Percentiles rank a stretch among this genome's conserved stretches.
Evolutionary conservation across 306 rosid genomes (phyloP).

Genomic region (Begonia loranthoides): DNA sequence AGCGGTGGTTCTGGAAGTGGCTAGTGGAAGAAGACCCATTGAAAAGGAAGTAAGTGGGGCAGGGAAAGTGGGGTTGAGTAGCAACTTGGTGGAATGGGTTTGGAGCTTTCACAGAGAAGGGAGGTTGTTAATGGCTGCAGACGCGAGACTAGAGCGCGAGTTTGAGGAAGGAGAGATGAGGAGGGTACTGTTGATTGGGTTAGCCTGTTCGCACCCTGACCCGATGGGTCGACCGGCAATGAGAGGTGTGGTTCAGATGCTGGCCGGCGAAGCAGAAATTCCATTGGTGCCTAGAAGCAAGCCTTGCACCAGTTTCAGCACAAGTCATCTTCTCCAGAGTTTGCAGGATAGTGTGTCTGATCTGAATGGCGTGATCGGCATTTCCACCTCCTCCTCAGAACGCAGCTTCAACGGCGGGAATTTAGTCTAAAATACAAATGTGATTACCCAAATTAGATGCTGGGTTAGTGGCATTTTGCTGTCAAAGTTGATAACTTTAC

Average conservation of each 20-base stretch:
- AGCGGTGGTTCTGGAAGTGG: constrained; percentile 92
- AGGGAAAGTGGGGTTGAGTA: constrained; percentile 35
- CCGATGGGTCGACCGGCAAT: constrained; percentile 59
- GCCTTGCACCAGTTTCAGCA: constrained; percentile 56
- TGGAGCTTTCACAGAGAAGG: constrained; percentile 84
- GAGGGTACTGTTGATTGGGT: constrained; percentile 51
- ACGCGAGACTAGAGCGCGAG: constrained; percentile 40
- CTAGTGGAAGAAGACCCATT: constrained; percentile 81
- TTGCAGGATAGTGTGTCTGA: constrained; percentile 92
- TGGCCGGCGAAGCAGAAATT: constrained; percentile 74
- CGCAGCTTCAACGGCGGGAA: constrained; percentile 37
- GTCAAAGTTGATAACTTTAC: no score
- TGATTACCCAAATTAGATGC: neutral
- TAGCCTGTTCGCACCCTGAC: constrained; percentile 86
- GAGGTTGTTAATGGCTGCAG: constrained; percentile 50
- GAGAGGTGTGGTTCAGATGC: constrained; percentile 81
- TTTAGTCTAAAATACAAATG: constrained; percentile 22
- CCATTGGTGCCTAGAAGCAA: constrained; percentile 69
- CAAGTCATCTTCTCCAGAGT: constrained; percentile 51
- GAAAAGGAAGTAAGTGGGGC: constrained; percentile 48
- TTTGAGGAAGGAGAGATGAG: constrained; percentile 69
- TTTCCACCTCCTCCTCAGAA: constrained; percentile 65
- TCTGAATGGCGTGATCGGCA: constrained; percentile 55
- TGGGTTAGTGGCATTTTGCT: no score
- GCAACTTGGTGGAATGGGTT: constrained; percentile 95